Conservation (phyloP, 2,329 filamentous ascomycete species). For the Colletotrichum sp. region DNA sequence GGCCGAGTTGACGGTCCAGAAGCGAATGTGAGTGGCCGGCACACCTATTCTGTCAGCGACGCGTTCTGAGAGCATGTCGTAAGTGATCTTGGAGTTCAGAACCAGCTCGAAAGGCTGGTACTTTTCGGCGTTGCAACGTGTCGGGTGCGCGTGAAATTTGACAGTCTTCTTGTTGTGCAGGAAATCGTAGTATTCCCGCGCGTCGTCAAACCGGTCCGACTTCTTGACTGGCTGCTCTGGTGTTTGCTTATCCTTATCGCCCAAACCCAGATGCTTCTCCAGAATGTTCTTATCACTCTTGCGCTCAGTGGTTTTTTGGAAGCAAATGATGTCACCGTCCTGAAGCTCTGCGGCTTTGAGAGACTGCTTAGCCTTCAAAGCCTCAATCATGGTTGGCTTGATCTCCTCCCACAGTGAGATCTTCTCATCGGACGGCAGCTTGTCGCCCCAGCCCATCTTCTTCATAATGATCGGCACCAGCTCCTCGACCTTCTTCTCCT, state of each 20-base stretch:
- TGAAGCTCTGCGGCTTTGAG: slow-evolving; percentile 92
- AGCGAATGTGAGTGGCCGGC: slow-evolving; percentile 86
- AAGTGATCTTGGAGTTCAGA: slow-evolving; percentile 86
- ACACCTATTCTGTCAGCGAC: slow-evolving; percentile 80
- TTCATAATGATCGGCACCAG: slow-evolving; percentile 78
- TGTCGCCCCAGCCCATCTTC: slow-evolving; percentile 86
- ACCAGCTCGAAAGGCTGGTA: slow-evolving; percentile 76
- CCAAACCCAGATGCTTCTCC: slow-evolving; percentile 41
- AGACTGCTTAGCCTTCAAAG: slow-evolving; percentile 88
- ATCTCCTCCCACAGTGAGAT: slow-evolving; percentile 92
- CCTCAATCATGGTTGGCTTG: slow-evolving; percentile 96
- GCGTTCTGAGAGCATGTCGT: slow-evolving; percentile 84
- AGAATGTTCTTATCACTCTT: slow-evolving; percentile 45
- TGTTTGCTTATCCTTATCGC: slow-evolving; percentile 44
- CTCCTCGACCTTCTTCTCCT: slow-evolving; percentile 87
- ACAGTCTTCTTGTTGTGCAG: slow-evolving; percentile 83
- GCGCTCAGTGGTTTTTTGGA: slow-evolving; percentile 70
- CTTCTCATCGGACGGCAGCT: slow-evolving; percentile 67
- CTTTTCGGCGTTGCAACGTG: slow-evolving; percentile 57
- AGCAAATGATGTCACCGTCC: slow-evolving; percentile 96
- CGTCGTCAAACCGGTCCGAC: slow-evolving; percentile 69
- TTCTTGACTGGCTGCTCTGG: slow-evolving; percentile 42
- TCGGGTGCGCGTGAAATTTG: slow-evolving; percentile 74
- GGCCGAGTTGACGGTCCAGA: slow-evolving; percentile 82
- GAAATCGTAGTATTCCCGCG: slow-evolving; percentile 91